Evolutionary conservation across 352 stramenopile genomes (phyloP).

Genomic region (Phytophthora sp.): DNA sequence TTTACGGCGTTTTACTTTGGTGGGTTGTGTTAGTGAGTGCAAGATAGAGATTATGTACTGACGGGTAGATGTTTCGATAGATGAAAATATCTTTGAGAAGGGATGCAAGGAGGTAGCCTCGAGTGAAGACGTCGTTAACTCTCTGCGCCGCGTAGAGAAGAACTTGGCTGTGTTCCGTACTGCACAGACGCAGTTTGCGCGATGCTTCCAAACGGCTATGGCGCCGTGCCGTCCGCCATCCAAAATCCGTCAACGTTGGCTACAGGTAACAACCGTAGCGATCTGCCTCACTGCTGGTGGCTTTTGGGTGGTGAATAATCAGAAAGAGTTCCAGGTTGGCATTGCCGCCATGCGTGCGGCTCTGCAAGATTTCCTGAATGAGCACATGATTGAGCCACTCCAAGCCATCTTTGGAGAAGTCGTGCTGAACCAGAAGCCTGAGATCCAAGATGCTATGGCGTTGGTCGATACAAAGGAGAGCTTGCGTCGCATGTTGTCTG

Average conservation of each 20-base stretch:
- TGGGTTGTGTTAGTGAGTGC: conserved; percentile 10
- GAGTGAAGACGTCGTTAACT: conserved; percentile 49
- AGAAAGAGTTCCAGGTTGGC: conserved; percentile 64
- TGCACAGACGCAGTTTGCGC: conserved; percentile 55
- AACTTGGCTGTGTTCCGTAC: conserved; percentile 56
- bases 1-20: conserved; percentile 57
- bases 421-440: conserved; percentile 83
- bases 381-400: conserved; percentile 83
- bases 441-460: conserved; percentile 82
- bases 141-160: conserved; percentile 49
- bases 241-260: conserved; percentile 76
- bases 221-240: conserved; percentile 68
- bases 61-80: conserved; percentile 10
- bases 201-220: conserved; percentile 61
- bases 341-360: conserved; percentile 46
- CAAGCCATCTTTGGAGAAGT: conserved; percentile 83
- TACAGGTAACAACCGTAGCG: conserved; percentile 62
- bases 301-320: conserved; percentile 72
- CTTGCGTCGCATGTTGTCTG: conserved; percentile 80
- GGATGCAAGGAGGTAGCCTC: conserved; percentile 4
- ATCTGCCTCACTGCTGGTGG: conserved; percentile 62
- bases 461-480: conserved; percentile 82
- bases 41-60: not conserved
- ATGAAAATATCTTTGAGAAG: conserved; percentile 37
- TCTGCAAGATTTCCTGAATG: conserved; percentile 73